Evolutionary conservation across 441 rosid genomes (phyloP).

Genomic region (Corymbia calophylla): DNA sequence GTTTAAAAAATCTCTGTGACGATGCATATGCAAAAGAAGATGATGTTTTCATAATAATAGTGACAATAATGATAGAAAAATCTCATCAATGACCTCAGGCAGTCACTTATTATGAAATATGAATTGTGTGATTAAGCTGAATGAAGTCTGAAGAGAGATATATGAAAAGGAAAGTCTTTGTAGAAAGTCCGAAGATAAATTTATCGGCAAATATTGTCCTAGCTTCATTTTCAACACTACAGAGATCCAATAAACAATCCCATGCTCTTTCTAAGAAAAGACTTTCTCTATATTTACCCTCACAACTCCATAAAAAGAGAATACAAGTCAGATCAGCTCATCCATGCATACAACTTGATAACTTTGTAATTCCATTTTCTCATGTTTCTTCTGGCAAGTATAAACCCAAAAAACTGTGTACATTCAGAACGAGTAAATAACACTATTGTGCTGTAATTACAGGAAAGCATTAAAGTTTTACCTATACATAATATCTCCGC

Average conservation of each 20-base stretch:
- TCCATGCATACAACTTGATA: neutral
- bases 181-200: neutral
- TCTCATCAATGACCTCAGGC: neutral
- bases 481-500: conserved; percentile 38
- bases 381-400: neutral
- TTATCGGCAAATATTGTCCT: neutral
- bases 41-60: neutral
- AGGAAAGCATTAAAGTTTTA: neutral
- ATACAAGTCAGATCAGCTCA: neutral
- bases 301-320: neutral
- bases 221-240: neutral
- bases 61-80: neutral
- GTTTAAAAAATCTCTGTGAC: neutral
- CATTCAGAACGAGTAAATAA: neutral
- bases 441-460: neutral
- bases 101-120: neutral
- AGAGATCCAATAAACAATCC: neutral
- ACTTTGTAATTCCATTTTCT: neutral
- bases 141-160: neutral
- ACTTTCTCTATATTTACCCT: neutral
- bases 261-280: neutral
- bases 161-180: neutral
- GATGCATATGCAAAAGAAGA: neutral
- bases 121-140: neutral
- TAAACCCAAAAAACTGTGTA: neutral